Percentiles rank a stretch among this genome's conserved stretches.
Conservation (phyloP, 805 yeast genomes). For the Cyberlindnera saturnus region DNA sequence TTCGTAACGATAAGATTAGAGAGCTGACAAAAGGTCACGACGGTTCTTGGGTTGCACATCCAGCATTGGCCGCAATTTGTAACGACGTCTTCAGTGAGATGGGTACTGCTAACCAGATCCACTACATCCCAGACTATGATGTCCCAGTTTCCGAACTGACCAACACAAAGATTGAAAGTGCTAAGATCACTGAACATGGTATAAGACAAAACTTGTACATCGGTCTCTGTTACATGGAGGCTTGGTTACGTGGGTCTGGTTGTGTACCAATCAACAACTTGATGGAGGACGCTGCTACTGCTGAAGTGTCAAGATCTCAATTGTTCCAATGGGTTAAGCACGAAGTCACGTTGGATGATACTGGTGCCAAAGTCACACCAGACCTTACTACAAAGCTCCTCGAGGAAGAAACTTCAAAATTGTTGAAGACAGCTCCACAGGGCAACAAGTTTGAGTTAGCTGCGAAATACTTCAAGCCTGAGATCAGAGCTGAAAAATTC, state of each 20-base stretch:
- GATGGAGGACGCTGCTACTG: conserved; percentile 91
- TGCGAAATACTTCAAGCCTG: conserved; percentile 63
- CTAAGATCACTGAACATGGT: conserved; percentile 62
- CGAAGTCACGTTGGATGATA: conserved; percentile 50
- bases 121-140: conserved; percentile 36
- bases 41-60: conserved; percentile 89
- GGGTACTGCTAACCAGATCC: conserved; percentile 79
- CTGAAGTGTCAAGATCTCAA: conserved; percentile 80
- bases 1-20: conserved; percentile 66
- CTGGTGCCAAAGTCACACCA: conserved; percentile 53
- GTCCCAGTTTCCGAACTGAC: conserved; percentile 54
- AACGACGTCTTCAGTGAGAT: conserved; percentile 66
- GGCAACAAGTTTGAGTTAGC: conserved; percentile 66
- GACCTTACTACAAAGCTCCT: conserved; percentile 51
- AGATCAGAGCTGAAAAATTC: conserved; percentile 63
- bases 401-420: conserved; percentile 54
- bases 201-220: conserved; percentile 66
- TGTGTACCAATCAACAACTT: conserved; percentile 81
- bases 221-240: conserved; percentile 77
- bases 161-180: conserved; percentile 58
- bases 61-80: conserved; percentile 72
- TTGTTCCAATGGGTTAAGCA: conserved; percentile 81
- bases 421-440: conserved; percentile 35
- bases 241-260: conserved; percentile 80
- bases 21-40: conserved; percentile 78